Evolutionary conservation across 129 eudicot genomes (phyloP), one percentile per base, ranked within the genome.

Genomic region (Cynara cardunculus): DNA sequence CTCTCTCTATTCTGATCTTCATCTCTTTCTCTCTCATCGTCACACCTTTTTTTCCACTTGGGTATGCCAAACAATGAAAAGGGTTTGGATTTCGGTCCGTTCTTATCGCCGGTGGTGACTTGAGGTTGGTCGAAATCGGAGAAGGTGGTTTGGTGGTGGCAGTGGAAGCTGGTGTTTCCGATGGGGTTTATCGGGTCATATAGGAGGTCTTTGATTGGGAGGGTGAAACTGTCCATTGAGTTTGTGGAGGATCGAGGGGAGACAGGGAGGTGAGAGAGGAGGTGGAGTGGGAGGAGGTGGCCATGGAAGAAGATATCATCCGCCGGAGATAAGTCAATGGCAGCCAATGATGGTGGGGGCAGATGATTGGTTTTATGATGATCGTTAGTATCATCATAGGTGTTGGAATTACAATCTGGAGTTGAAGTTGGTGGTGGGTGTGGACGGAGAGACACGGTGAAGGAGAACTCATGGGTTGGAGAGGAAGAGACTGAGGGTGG

Each of bases 391-490:
- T n/a, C 18, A 66, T 66, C 53, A 25, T 7, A 2, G 26, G 62
- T 24, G 64, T 77, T 26, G 10, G 34, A 39, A 18, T 25, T 22
- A 2, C 26, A 64, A 39, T 37, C 5, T 37, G 25, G 77, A 31
- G 79, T 39, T 26, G 80, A 25, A 19, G 14, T 12, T 79, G 83
- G 34, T 81, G 86, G 73, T 72, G 83, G 80, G 16, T 78, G 26
- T 25, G 84, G 87, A 39, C 83, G 90, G 77, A 91, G 87, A 31
- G 98, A 89, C 77, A 90, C 69, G 28, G 97, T 84, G 90, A 94
- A 94, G 84, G 98, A 90, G 92, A 94, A 94, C 46, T 94, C 98
- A 84, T 90, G 98, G 7, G 97, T 83, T 35, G 98, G 98, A 75
- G 98, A 94, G 35, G 93, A 87, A 7, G 97, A 77, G 62, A 86